These are phyloP conservation scores for Boletellus deceptivus DNA, from an alignment of 1,284 basidiomycete species.

Conservation along the genomic window DNA sequence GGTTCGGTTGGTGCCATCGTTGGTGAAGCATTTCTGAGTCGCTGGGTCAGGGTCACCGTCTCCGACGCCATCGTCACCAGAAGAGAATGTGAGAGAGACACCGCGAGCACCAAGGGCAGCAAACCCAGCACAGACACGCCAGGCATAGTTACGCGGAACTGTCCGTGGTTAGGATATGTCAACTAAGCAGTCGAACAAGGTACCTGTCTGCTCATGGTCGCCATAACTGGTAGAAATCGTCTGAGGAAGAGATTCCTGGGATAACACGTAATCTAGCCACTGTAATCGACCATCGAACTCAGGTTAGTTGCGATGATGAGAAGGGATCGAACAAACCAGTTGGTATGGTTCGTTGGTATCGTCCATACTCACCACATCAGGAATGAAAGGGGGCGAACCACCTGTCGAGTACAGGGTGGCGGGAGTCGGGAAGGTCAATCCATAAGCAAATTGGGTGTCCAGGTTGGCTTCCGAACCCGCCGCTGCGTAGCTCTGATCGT, in stretches of 20 bases:
- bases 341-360: conserved; percentile 67
- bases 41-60: conserved; percentile 36
- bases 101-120: conserved; percentile 61
- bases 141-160: conserved; percentile 64
- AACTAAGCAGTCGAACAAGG: background rate
- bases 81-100: conserved; percentile 58
- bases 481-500: conserved; percentile 50
- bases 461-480: conserved; percentile 72
- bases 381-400: conserved; percentile 55
- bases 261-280: conserved; percentile 60
- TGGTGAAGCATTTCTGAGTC: conserved; percentile 54
- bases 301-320: background rate
- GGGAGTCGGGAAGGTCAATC: conserved; percentile 49
- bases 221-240: conserved; percentile 41
- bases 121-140: conserved; percentile 60
- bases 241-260: conserved; percentile 33
- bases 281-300: conserved; percentile 24
- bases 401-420: conserved; percentile 62
- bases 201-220: conserved; percentile 67
- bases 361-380: conserved; percentile 39
- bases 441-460: conserved; percentile 67
- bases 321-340: conserved; percentile 35
- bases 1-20: conserved; percentile 53
- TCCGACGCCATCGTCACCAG: conserved; percentile 72
- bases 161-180: conserved; percentile 2